Evolutionary conservation across 2,329 filamentous ascomycete species (phyloP).

Genomic region (Trichothecium sympodiale): DNA sequence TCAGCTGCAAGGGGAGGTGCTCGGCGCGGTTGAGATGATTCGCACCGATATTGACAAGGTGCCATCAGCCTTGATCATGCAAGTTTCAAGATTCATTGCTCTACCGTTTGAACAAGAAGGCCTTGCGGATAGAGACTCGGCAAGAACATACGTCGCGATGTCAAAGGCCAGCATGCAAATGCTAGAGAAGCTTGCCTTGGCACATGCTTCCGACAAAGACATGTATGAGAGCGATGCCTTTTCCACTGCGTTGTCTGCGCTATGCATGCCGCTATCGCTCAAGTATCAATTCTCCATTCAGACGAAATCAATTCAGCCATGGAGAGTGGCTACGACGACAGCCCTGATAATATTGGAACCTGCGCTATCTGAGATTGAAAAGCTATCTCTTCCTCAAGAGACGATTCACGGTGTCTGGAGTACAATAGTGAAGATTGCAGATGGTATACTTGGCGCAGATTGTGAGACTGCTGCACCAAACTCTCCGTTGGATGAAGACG

Average conservation of each 20-base stretch:
- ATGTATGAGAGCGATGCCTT: conserved; percentile 63
- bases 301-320: conserved; percentile 61
- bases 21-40: conserved; percentile 57
- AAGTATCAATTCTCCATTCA: conserved; percentile 72
- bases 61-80: conserved; percentile 55
- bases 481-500: conserved; percentile 51
- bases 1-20: conserved; percentile 56
- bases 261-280: conserved; percentile 58
- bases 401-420: conserved; percentile 56
- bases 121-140: conserved; percentile 24
- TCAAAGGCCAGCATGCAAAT: conserved; percentile 72
- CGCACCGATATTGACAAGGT: conserved; percentile 54
- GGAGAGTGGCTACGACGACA: conserved; percentile 68
- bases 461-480: conserved; percentile 34
- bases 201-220: conserved; percentile 49
- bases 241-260: conserved; percentile 49
- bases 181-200: conserved; percentile 47
- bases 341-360: conserved; percentile 57
- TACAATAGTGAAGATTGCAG: conserved; percentile 51
- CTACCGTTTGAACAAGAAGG: conserved; percentile 48
- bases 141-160: conserved; percentile 79
- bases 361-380: conserved; percentile 49
- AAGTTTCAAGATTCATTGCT: conserved; percentile 59
- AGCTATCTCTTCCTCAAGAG: conserved; percentile 30
- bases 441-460: conserved; percentile 59